Percentiles rank a stretch among this genome's conserved stretches.
These are phyloP conservation scores for Apophysomyces variabilis DNA, from an alignment of 371 early-diverging fungal genomes.

Conservation along the genomic window DNA sequence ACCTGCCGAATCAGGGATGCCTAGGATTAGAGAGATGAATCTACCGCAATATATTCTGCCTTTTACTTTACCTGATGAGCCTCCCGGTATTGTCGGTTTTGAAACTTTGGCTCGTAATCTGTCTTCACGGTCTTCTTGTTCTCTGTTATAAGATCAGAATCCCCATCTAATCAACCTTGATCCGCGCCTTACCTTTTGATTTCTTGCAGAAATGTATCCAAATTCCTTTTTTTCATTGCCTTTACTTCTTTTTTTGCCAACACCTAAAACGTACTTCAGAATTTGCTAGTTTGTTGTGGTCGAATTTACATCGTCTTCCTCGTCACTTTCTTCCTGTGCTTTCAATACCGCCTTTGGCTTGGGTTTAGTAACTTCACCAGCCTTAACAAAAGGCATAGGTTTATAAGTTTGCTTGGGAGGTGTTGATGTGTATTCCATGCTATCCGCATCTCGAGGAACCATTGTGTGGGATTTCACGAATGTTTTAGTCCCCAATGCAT, in stretches of 20 bases:
- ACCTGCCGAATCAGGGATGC: conserved; percentile 2
- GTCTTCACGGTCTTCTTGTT: conserved; percentile 48
- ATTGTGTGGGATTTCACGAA: conserved; percentile 73
- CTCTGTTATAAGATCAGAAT: conserved; percentile 22
- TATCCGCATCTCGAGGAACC: conserved; percentile 27
- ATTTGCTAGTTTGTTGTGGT: not conserved
- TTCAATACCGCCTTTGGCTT: conserved; percentile 15
- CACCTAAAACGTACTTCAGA: conserved; percentile 19
- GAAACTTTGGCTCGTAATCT: conserved; percentile 32
- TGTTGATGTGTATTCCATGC: conserved; percentile 5
- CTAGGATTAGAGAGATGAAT: not conserved
- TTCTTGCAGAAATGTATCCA: conserved; percentile 86
- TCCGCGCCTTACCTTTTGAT: conserved; percentile 63
- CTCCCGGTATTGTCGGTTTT: conserved; percentile 15
- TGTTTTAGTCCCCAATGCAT: conserved; percentile 47
- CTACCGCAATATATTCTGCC: conserved; percentile 2
- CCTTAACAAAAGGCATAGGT: conserved; percentile 52
- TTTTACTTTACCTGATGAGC: conserved; percentile 8
- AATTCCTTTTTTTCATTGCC: conserved; percentile 73
- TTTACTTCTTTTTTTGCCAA: conserved; percentile 38
- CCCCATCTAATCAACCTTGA: not conserved
- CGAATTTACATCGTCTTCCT: conserved; percentile 38
- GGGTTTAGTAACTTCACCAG: conserved; percentile 28
- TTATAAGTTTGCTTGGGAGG: conserved; percentile 25
- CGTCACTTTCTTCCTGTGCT: conserved; percentile 33